Percentiles rank a stretch among this genome's conserved stretches.
phyloP scores from a whole-genome alignment of 306 rosid species.

The Vigna angularis region DNA sequence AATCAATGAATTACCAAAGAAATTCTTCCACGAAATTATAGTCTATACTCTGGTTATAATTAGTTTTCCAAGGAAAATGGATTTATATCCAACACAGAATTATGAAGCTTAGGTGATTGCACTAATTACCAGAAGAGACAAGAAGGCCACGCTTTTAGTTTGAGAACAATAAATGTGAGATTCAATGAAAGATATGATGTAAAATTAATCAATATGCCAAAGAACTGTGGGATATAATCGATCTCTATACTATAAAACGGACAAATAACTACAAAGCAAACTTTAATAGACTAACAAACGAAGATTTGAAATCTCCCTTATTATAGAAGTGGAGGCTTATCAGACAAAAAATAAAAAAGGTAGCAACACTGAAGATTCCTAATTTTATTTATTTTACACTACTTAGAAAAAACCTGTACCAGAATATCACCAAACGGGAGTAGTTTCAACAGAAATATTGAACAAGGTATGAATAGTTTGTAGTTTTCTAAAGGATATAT shows the following conservation, averaged over 20 bases:
- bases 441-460: neutral
- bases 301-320: constrained; percentile 21
- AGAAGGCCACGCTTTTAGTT: no score
- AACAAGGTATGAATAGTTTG: constrained; percentile 3
- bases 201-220: no score
- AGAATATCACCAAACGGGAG: neutral
- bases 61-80: neutral
- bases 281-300: neutral
- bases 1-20: neutral
- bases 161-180: neutral
- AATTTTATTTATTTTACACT: neutral
- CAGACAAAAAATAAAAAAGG: neutral
- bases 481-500: neutral
- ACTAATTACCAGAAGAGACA: constrained; percentile 1
- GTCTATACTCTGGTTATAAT: neutral
- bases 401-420: neutral
- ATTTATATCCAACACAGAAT: neutral
- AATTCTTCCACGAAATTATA: neutral
- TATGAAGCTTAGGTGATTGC: neutral
- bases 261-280: neutral
- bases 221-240: no score
- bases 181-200: no score
- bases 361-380: neutral
- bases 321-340: neutral
- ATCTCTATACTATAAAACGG: neutral